Conservation (phyloP, 2,329 filamentous ascomycete species). For the Trichoderma sp. region DNA sequence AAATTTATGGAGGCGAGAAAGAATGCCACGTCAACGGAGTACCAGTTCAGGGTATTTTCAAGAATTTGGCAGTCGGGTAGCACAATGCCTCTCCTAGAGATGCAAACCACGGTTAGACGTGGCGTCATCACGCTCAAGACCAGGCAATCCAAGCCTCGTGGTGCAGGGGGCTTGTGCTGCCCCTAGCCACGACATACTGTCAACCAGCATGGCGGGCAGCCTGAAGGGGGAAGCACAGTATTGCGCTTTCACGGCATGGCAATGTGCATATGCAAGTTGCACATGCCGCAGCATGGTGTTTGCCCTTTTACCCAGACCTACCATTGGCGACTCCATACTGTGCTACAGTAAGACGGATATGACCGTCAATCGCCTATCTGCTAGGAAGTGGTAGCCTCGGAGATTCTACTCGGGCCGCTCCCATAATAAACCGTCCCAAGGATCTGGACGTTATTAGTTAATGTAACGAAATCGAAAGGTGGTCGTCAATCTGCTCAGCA, state of each 20-base stretch:
- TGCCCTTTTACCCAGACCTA: background rate
- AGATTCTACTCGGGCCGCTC: slow-evolving; percentile 27
- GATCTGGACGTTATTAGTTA: slow-evolving; percentile 24
- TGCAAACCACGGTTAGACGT: background rate
- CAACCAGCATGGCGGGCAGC: background rate
- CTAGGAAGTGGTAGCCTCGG: slow-evolving; percentile 19
- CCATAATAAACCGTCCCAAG: slow-evolving; percentile 17
- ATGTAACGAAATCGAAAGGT: slow-evolving; percentile 21
- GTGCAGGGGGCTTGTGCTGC: slow-evolving; percentile 3
- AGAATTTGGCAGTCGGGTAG: slow-evolving; percentile 1
- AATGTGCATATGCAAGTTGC: background rate
- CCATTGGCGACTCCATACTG: slow-evolving; percentile 12
- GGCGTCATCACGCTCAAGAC: background rate
- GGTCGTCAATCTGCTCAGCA: background rate
- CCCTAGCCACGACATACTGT: slow-evolving; percentile 1
- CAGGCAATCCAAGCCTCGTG: background rate
- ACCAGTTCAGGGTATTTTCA: background rate
- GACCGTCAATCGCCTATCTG: slow-evolving; percentile 26
- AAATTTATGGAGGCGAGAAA: background rate
- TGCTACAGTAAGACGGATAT: slow-evolving; percentile 15
- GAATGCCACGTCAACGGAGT: background rate
- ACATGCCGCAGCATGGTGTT: slow-evolving; percentile 13
- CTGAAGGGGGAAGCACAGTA: background rate
- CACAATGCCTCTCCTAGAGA: background rate
- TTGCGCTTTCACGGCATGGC: slow-evolving; percentile 1